Base-by-base conservation (phyloP, 345 rosid species). In the Mallotus nudiflorus region DNA sequence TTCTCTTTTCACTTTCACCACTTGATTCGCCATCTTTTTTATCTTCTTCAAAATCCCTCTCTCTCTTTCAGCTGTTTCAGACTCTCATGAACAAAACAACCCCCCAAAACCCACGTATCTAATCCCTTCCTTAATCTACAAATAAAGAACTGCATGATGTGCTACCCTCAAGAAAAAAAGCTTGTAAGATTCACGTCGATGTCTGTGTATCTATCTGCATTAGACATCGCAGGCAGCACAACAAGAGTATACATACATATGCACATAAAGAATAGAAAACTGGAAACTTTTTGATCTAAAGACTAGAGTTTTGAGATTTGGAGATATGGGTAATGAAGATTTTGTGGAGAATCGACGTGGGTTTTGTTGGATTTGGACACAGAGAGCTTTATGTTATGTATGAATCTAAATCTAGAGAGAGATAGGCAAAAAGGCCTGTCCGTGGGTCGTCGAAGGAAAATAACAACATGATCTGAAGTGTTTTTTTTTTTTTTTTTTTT, bases 1-100 rank as follows among this genome's bases (percentile, higher is more conserved):
- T 40, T 89, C 96, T 62, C 80, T 84, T 82, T 73, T 91, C 72
- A 87, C 89, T 79, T 82, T 86, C 83, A 78, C 91, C 68, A 81
- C 87, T 83, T 69, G 88, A 80, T 78, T 84, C 75, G 81, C 83
- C 91, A 77, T 79, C 74, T 50, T 80, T 78, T 11, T 9, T 27
- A 59, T 18, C 22, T 19, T 31, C 53, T 6, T 67, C 1, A 29
- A 67, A 61, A 52, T 35, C 56, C 60, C 69, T 63, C 50, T 16
- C n/a, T n/a, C n/a, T n/a, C n/a, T n/a, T n/a, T n/a, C n/a, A n/a
- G n/a, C n/a, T n/a, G n/a, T n/a, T n/a, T n/a, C n/a, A n/a, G n/a
- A n/a, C n/a, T n/a, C n/a, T n/a, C n/a, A n/a, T n/a, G n/a, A n/a
- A n/a, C n/a, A n/a, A n/a, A n/a, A n/a, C n/a, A n/a, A n/a, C n/a